A percentile compares a stretch with the other conserved stretches of the same genome.
phyloP scores from a whole-genome alignment of 2,329 filamentous ascomycete species.

The Colletotrichum chrysophilum region DNA sequence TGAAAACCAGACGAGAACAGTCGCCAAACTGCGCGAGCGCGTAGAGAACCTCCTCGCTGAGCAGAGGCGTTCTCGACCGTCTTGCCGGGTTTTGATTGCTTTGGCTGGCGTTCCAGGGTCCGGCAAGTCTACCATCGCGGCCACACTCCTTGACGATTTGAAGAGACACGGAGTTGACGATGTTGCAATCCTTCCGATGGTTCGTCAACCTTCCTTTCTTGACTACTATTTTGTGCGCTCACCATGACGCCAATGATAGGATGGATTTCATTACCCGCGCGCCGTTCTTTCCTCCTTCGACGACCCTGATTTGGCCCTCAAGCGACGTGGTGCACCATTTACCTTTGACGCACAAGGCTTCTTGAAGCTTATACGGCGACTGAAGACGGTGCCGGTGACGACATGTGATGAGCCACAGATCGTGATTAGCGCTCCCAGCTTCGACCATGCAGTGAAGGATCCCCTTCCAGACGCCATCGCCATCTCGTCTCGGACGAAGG shows the following conservation, averaged over 20 bases:
- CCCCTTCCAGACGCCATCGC: constrained; percentile 35
- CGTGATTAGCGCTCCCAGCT: constrained; percentile 42
- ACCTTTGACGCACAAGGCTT: constrained; percentile 32
- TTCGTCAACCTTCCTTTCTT: neutral
- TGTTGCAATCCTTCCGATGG: constrained; percentile 30
- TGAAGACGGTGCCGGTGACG: constrained; percentile 28
- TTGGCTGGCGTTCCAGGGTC: constrained; percentile 35
- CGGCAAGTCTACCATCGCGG: constrained; percentile 30
- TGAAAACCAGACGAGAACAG: neutral
- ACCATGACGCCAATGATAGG: constrained; percentile 21
- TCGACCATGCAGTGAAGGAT: constrained; percentile 56
- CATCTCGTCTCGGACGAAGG: constrained; percentile 41
- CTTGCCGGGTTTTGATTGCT: constrained; percentile 28
- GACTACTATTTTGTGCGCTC: neutral
- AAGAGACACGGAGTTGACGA: constrained; percentile 16
- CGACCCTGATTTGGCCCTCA: constrained; percentile 27
- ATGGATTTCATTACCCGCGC: constrained; percentile 33
- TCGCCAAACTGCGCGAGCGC: neutral
- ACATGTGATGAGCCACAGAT: constrained; percentile 17
- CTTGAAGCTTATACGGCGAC: constrained; percentile 20
- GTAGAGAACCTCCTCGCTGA: constrained; percentile 5
- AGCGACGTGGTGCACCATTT: constrained; percentile 31
- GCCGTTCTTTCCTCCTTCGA: constrained; percentile 24
- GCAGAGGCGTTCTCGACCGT: neutral
- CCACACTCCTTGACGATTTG: constrained; percentile 23